Percentiles rank a stretch among this genome's conserved stretches.
These are phyloP conservation scores for Rhododendron mucronatum DNA, from an alignment of 148 eudicot genomes.

Conservation along the genomic window DNA sequence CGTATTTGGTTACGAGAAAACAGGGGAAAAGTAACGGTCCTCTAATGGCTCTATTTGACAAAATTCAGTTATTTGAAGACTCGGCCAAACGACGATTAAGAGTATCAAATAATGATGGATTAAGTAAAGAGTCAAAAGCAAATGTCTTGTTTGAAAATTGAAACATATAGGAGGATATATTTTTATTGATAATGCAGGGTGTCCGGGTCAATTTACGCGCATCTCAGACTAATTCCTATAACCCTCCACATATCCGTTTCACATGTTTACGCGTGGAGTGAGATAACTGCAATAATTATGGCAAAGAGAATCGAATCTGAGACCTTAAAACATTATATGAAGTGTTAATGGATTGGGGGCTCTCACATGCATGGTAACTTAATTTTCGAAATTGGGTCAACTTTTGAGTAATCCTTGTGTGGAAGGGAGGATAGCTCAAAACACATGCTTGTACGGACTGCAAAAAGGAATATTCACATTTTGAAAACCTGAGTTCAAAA, in stretches of 20 bases:
- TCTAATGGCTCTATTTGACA: background rate
- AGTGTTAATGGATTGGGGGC: too few relatives aligned
- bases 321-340: too few relatives aligned
- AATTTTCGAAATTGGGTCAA: background rate
- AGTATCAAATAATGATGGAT: background rate
- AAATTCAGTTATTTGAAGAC: background rate
- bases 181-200: too few relatives aligned
- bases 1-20: background rate
- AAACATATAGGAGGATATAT: background rate
- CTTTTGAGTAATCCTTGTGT: background rate
- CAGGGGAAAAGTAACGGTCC: background rate
- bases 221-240: too few relatives aligned
- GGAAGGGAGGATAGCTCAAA: background rate
- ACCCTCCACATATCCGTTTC: accelerated
- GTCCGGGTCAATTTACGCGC: too few relatives aligned
- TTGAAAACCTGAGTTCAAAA: background rate
- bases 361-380: background rate
- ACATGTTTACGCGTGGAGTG: too few relatives aligned
- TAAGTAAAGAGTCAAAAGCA: background rate
- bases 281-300: too few relatives aligned
- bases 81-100: background rate
- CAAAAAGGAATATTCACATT: background rate
- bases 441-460: background rate
- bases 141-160: background rate
- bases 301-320: accelerated